Evolutionary conservation across 768 basidiomycete species (phyloP).

Genomic region (Podaxis sp.): DNA sequence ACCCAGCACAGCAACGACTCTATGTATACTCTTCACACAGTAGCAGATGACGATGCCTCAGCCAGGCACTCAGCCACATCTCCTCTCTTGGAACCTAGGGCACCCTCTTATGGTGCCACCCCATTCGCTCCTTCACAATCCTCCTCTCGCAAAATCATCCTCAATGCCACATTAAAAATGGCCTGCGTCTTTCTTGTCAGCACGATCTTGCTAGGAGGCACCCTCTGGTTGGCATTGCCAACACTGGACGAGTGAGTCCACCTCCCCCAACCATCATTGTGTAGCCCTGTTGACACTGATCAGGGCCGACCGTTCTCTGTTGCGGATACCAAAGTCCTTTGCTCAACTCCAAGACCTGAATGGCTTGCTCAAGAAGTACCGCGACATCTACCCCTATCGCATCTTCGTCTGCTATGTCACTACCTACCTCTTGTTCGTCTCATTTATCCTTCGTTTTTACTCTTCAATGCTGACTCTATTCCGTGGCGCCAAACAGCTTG

Average conservation of each 20-base stretch:
- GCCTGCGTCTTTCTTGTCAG: constrained; percentile 70
- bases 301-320: constrained; percentile 69
- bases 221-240: constrained; percentile 79
- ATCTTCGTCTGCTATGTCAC: constrained; percentile 84
- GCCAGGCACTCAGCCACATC: constrained; percentile 25
- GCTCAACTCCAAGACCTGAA: constrained; percentile 84
- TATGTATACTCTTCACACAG: constrained; percentile 62
- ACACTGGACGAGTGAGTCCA: constrained; percentile 67
- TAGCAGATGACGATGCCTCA: constrained; percentile 29
- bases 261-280: neutral
- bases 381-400: constrained; percentile 80
- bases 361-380: constrained; percentile 83
- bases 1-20: constrained; percentile 25
- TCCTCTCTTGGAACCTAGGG: constrained; percentile 40
- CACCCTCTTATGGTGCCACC: constrained; percentile 51
- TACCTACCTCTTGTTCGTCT: constrained; percentile 85
- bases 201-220: constrained; percentile 65
- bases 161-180: constrained; percentile 84
- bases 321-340: constrained; percentile 88
- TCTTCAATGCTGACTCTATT: neutral
- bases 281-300: constrained; percentile 13
- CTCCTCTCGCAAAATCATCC: constrained; percentile 55
- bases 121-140: constrained; percentile 31
- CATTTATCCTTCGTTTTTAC: constrained; percentile 16
- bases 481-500: constrained; percentile 44